Conservation (phyloP, 2,329 filamentous ascomycete species). For the Drechslerella stenobrocha region DNA sequence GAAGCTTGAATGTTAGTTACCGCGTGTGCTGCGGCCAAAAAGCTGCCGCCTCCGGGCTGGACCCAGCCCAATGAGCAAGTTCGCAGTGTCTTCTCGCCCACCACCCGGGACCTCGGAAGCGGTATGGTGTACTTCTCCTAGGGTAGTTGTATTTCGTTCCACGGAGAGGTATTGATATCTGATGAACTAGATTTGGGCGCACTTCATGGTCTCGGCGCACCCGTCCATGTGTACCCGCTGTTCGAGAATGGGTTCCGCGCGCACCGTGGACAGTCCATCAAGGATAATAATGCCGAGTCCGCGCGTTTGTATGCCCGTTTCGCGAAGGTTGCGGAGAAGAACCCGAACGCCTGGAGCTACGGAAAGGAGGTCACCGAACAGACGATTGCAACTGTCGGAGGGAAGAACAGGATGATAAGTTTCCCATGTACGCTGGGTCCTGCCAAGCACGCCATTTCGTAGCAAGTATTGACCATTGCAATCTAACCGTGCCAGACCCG, state of each 20-base stretch:
- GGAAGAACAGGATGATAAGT: constrained; percentile 69
- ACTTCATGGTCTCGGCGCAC: constrained; percentile 64
- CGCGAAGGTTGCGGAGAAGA: constrained; percentile 61
- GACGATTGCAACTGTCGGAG: constrained; percentile 61
- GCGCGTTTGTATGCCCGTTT: constrained; percentile 66
- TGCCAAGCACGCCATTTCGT: too few relatives aligned
- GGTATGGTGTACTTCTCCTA: constrained; percentile 54
- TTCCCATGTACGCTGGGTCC: constrained; percentile 65
- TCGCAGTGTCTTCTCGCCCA: constrained; percentile 60
- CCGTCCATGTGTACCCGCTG: constrained; percentile 69
- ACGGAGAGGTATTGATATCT: too few relatives aligned
- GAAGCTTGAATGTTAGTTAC: constrained; percentile 58
- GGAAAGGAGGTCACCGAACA: constrained; percentile 59
- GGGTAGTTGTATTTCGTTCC: not conserved
- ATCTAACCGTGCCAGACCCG: too few relatives aligned
- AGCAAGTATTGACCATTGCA: too few relatives aligned
- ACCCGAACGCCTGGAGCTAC: constrained; percentile 64
- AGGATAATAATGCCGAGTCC: constrained; percentile 65
- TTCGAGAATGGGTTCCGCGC: constrained; percentile 69
- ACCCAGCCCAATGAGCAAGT: constrained; percentile 59
- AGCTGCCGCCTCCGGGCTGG: constrained; percentile 66
- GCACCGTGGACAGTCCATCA: constrained; percentile 61
- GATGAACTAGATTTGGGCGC: constrained; percentile 60
- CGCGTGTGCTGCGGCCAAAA: constrained; percentile 60
- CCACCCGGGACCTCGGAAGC: constrained; percentile 58